Evolutionary conservation across 2,329 filamentous ascomycete species (phyloP), one percentile per base, ranked within the genome.

Genomic region (Passalora sequoiae): DNA sequence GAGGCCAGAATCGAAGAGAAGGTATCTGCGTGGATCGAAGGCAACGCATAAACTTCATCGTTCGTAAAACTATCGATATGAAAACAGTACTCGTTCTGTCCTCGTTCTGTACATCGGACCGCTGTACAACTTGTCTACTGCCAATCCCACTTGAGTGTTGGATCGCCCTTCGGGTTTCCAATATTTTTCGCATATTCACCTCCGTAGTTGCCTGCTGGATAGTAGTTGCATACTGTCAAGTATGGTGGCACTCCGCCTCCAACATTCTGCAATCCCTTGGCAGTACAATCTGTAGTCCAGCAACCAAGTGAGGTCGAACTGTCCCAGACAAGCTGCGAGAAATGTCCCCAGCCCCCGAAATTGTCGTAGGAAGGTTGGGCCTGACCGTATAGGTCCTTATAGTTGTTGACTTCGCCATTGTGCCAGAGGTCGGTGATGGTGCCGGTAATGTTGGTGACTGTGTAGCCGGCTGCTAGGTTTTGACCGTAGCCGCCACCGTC

Each of bases 161-260:
- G 38, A 19, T 36, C 20, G 8, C 38, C 46, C 7, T 40, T 17
- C 22, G 44, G 25, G 17, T 22, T 22, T 9, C 36, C 21, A 15
- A 53, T 40, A 40, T 51, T 50, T 9, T 40, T 31, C 3, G 29
- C 36, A 20, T 44, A 53, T 28, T 51, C 33, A 20, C 41, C 47
- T 4, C 16, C 25, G 25, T 48, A 53, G 24, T 53, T 53, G 4
- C 50, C 50, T 50, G 79, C 69, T 50, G 81, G 76, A 54, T 69
- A 71, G 71, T 94, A 94, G 76, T 94, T 89, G 81, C 87, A 94
- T 57, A 92, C 86, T 19, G 84, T 89, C 71, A 78, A 86, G 68
- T 77, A 80, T 8, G 79, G 68, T 30, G 71, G 43, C 15, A 66
- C 52, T 41, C 61, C 55, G 41, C 59, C 55, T 40, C 64, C 66